Evolutionary conservation across 805 yeast species (phyloP).

Genomic region (Pichia paraexigua): DNA sequence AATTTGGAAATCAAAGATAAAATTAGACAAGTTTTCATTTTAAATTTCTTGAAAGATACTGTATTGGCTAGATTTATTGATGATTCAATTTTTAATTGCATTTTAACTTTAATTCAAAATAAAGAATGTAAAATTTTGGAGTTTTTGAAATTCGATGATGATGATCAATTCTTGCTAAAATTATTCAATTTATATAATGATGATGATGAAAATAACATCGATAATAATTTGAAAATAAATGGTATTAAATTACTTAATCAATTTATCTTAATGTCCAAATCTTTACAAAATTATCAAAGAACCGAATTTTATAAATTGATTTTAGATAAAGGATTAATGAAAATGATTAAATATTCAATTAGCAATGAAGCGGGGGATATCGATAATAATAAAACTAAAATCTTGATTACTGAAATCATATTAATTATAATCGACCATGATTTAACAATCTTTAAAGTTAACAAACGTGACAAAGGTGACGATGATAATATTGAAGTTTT

Average conservation of each 20-base stretch:
- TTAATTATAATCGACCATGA: conserved; percentile 82
- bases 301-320: conserved; percentile 56
- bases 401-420: conserved; percentile 71
- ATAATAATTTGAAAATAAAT: conserved; percentile 43
- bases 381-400: conserved; percentile 36
- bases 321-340: conserved; percentile 61
- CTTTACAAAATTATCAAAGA: conserved; percentile 51
- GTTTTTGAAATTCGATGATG: conserved; percentile 42
- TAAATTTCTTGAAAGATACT: conserved; percentile 80
- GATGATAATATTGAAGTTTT: conserved; percentile 34
- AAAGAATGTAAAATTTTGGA: conserved; percentile 63
- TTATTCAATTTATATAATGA: conserved; percentile 50
- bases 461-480: background rate
- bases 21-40: conserved; percentile 66
- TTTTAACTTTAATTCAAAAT: conserved; percentile 57
- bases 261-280: conserved; percentile 66
- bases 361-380: conserved; percentile 29
- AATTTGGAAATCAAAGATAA: conserved; percentile 42
- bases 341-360: conserved; percentile 66
- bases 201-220: conserved; percentile 1
- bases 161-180: conserved; percentile 41
- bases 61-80: conserved; percentile 76
- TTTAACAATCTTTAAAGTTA: conserved; percentile 46
- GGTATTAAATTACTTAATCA: conserved; percentile 78
- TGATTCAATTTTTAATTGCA: conserved; percentile 63